Evolutionary conservation across 495 filamentous ascomycete species (phyloP), one percentile per base, ranked within the genome.

Genomic region (Aspergillus sclerotioniger): DNA sequence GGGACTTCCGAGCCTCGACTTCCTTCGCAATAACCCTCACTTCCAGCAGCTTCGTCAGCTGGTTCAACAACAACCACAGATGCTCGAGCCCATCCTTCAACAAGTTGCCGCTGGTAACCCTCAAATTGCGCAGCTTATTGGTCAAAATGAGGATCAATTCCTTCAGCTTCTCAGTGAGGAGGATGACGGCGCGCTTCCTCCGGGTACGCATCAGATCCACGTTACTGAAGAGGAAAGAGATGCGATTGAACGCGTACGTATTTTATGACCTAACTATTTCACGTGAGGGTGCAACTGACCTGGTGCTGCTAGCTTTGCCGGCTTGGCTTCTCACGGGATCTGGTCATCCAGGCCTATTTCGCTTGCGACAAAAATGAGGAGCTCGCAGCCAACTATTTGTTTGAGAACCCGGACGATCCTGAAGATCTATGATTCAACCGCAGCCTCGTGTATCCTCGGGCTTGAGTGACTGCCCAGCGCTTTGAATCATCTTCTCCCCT

Each of bases 321-420:
- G 55, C 85, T 98, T 29, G 94, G 94, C 10, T 98, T 98, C 71
- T 84, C 92, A 52, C 87, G 92, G 29, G 93, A 98, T 64, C 82
- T 88, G 62, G 95, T 93, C 44, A 96, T 98, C 68, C 94, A 98
- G 77, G 94, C 94, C 12, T 98, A 98, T 77, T 98, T 98, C 70
- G 94, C 94, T 7, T 98, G 94, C 71, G 94, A 98, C 74, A 98
- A 98, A 81, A 97, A 98, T 71, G 94, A 98, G 73, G 94, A 98
- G 70, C 79, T 98, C 35, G 92, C 94, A 3, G 94, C 94, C 31
- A 98, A 98, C 69, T 97, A 97, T 75, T 80, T 98, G 53, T 98
- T 98, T 67, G 94, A 98, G 62, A 91, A 97, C 70, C 92, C 92
- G 1, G 91, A 94, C 57, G 94, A 98, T 29, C 87, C 88, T 33